phyloP scores from a whole-genome alignment of 352 stramenopile species.

The Pythium aquatile region DNA sequence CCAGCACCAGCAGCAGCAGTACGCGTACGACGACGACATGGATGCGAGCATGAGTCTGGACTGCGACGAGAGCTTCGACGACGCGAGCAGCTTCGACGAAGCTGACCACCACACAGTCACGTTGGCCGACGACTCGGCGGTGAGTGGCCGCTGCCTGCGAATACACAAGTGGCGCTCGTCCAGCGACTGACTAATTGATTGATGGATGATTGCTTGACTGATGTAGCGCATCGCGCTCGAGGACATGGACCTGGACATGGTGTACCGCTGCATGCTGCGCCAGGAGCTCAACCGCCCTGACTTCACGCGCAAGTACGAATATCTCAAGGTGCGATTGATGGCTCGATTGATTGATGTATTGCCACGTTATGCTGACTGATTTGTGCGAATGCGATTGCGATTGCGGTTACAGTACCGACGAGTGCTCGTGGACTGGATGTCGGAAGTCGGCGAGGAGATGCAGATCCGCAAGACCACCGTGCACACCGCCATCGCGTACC shows the following conservation, averaged over 20 bases:
- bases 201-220: not conserved
- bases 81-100: slow-evolving; percentile 44
- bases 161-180: too few species aligned
- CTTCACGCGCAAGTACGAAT: slow-evolving; percentile 74
- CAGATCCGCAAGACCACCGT: slow-evolving; percentile 81
- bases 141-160: slow-evolving; percentile 10
- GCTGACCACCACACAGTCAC: slow-evolving; percentile 32
- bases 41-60: slow-evolving; percentile 42
- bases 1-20: slow-evolving; percentile 36
- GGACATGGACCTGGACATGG: slow-evolving; percentile 69
- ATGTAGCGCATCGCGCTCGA: slow-evolving; percentile 64
- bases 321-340: slow-evolving; percentile 52
- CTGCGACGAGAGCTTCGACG: slow-evolving; percentile 82
- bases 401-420: slow-evolving; percentile 49
- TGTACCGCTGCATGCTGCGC: slow-evolving; percentile 73
- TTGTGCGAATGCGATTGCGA: not conserved
- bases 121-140: slow-evolving; percentile 31
- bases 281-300: slow-evolving; percentile 69
- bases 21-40: slow-evolving; percentile 34
- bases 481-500: slow-evolving; percentile 75
- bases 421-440: slow-evolving; percentile 85
- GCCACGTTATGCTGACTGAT: not conserved
- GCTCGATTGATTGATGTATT: not conserved
- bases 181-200: not conserved
- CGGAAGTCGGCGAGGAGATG: slow-evolving; percentile 82